Conservation (phyloP, 139 green algal species). For the Ulvella scutata region DNA sequence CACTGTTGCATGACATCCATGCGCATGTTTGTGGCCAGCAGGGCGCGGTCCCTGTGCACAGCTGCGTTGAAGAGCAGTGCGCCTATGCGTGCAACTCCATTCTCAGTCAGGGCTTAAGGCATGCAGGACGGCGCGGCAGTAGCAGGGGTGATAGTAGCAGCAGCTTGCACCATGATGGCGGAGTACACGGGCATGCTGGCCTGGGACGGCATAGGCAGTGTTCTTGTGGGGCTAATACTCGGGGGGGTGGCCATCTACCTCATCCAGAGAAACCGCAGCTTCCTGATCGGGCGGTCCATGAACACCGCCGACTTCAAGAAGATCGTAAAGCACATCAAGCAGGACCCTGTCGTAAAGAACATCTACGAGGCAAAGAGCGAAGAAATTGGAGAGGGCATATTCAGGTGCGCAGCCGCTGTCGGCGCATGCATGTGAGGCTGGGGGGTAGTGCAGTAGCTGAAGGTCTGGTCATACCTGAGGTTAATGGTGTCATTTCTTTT, state of each 20-base stretch:
- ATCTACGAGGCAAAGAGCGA: conserved; percentile 76
- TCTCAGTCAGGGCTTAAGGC: too few species aligned
- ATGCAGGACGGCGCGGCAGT: conserved; percentile 68
- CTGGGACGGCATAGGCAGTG: conserved; percentile 72
- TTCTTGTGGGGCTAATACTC: conserved; percentile 65
- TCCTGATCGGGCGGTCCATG: conserved; percentile 68
- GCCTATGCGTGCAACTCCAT: too few species aligned
- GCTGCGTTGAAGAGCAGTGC: too few species aligned
- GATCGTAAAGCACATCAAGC: conserved; percentile 8
- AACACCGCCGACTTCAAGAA: conserved; percentile 10
- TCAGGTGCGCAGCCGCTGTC: not conserved
- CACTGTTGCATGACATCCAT: too few species aligned
- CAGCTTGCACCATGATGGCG: not conserved
- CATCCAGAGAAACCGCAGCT: conserved; percentile 64
- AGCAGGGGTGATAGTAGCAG: conserved; percentile 49
- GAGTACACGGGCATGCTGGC: conserved; percentile 32
- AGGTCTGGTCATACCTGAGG: too few species aligned
- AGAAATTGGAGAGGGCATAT: conserved; percentile 44
- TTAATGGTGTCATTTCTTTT: too few species aligned
- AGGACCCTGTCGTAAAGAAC: conserved; percentile 31
- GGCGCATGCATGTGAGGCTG: too few species aligned
- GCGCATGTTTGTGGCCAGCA: too few species aligned
- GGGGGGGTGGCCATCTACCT: conserved; percentile 63
- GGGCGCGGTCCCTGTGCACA: too few species aligned
- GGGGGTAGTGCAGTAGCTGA: too few species aligned